Evolutionary conservation across 768 basidiomycete species (phyloP).

Genomic region (Cystofilobasidium ferigula): DNA sequence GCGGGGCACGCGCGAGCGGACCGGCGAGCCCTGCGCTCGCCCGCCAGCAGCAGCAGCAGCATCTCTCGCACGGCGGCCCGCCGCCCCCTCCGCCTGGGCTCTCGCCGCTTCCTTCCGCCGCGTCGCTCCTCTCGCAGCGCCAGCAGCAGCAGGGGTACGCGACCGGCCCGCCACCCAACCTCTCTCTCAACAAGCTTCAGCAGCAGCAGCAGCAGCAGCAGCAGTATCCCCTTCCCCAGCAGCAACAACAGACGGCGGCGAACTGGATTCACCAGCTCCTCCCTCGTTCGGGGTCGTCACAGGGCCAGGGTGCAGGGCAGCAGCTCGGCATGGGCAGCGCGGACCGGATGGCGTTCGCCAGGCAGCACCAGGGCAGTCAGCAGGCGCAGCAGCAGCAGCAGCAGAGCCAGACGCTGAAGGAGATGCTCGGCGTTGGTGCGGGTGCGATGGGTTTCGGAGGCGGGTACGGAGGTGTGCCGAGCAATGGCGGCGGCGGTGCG

Average conservation of each 20-base stretch:
- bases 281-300: too few species aligned
- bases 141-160: conserved; percentile 16
- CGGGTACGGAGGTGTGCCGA: background rate
- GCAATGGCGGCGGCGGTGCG: conserved; percentile 7
- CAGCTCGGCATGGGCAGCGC: conserved; percentile 11
- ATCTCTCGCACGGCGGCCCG: background rate
- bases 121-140: background rate
- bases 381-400: conserved; percentile 1
- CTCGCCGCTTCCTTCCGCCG: background rate
- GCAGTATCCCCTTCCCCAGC: background rate
- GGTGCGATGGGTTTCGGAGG: conserved; percentile 11
- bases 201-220: conserved; percentile 18
- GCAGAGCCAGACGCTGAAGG: conserved; percentile 26
- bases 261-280: conserved; percentile 26
- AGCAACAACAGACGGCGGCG: conserved; percentile 13
- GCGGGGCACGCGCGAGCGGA: background rate
- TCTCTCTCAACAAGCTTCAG: conserved; percentile 8
- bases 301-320: conserved; percentile 1
- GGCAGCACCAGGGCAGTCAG: conserved; percentile 25
- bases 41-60: background rate
- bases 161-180: conserved; percentile 1
- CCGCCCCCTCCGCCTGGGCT: conserved; percentile 23
- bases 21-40: background rate
- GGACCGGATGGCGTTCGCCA: conserved; percentile 20
- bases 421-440: conserved; percentile 26